phyloP scores from a whole-genome alignment of 768 basidiomycete genomes.

The Russula sp. region DNA sequence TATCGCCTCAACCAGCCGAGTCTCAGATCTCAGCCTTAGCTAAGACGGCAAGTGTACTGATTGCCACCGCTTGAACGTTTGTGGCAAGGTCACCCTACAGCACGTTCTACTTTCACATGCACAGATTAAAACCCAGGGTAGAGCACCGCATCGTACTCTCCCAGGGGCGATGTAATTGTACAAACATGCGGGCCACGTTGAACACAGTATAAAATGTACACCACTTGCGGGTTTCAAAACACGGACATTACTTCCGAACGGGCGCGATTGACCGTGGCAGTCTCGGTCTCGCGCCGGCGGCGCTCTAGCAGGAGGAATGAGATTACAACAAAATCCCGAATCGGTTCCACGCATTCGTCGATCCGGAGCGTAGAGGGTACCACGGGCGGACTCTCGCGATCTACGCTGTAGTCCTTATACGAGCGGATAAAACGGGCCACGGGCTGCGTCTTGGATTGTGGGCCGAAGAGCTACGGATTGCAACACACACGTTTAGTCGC shows the following conservation, averaged over 20 bases:
- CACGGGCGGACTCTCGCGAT: constrained; percentile 20
- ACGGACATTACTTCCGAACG: background rate
- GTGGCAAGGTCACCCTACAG: too few species aligned
- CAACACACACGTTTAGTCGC: background rate
- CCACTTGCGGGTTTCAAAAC: background rate
- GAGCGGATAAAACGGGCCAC: constrained; percentile 29
- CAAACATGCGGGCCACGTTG: too few species aligned
- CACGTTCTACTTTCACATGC: too few species aligned
- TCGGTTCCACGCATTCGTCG: constrained; percentile 23
- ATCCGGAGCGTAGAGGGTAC: constrained; percentile 27
- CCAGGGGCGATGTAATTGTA: too few species aligned
- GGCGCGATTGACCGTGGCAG: constrained; percentile 13
- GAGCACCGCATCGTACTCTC: too few species aligned
- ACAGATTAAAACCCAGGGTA: too few species aligned
- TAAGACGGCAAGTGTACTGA: too few species aligned
- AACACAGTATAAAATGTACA: too few species aligned
- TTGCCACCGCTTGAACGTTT: too few species aligned
- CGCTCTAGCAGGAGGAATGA: constrained; percentile 30
- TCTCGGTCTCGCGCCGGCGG: constrained; percentile 28
- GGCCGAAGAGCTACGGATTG: constrained; percentile 22
- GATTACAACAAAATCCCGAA: constrained; percentile 23
- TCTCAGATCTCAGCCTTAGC: too few species aligned
- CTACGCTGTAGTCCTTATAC: constrained; percentile 13
- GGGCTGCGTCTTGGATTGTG: constrained; percentile 25
- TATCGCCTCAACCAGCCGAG: too few species aligned